Evolutionary conservation across 768 basidiomycete species (phyloP).

Genomic region (Piloderma croceum): DNA sequence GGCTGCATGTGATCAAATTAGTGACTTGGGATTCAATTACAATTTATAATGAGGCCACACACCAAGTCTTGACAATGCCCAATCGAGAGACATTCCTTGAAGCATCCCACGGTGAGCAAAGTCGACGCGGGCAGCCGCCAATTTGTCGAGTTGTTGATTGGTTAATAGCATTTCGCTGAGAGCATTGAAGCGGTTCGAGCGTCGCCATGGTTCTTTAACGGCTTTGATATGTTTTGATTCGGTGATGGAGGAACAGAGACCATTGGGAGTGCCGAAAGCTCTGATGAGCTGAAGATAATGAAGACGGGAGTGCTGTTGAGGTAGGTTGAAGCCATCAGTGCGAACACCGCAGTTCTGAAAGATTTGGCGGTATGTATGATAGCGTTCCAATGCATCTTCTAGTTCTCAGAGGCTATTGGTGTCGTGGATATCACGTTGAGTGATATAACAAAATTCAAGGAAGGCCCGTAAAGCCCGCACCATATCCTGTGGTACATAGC

Average conservation of each 20-base stretch:
- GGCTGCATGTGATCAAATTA: too few species aligned
- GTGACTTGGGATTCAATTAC: too few species aligned
- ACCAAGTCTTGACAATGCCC: too few species aligned
- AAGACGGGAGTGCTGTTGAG: constrained; percentile 26
- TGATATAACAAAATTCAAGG: constrained; percentile 18
- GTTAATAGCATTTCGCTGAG: constrained; percentile 29
- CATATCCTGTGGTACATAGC: constrained; percentile 22
- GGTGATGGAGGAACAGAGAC: constrained; percentile 32
- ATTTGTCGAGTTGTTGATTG: constrained; percentile 27
- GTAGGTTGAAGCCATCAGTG: constrained; percentile 18
- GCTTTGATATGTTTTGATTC: constrained; percentile 32
- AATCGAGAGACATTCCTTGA: too few species aligned
- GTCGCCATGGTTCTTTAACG: constrained; percentile 30
- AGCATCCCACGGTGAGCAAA: constrained; percentile 22
- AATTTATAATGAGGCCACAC: too few species aligned
- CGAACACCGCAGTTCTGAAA: constrained; percentile 9
- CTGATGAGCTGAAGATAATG: constrained; percentile 24
- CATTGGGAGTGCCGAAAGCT: constrained; percentile 28
- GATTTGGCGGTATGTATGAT: constrained; percentile 6
- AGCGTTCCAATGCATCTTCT: constrained; percentile 4
- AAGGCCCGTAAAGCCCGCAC: constrained; percentile 19
- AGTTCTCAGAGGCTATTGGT: not conserved
- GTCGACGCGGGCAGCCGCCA: constrained; percentile 12
- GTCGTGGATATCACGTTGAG: constrained; percentile 2
- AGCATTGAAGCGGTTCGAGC: constrained; percentile 21